Evolutionary conservation across 116 monocot species (phyloP).

Genomic region (Cymodocea nodosa): DNA sequence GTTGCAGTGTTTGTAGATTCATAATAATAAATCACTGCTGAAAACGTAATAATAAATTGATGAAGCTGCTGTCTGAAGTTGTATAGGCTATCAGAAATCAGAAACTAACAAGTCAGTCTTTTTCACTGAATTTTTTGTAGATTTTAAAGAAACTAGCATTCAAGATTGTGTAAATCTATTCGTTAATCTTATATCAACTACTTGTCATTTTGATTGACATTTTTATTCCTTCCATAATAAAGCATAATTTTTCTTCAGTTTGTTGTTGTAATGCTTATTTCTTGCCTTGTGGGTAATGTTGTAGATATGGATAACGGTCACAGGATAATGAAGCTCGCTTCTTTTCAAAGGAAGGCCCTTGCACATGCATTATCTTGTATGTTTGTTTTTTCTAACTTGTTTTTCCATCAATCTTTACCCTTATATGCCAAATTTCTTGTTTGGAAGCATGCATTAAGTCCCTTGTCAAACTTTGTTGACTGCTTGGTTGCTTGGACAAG

Average conservation of each 20-base stretch:
- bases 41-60: no score
- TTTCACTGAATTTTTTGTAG: no score
- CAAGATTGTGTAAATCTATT: no score
- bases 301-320: slow-evolving; percentile 16
- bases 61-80: no score
- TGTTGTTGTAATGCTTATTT: not conserved
- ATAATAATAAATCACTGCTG: no score
- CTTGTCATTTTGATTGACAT: no score
- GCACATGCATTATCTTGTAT: slow-evolving; percentile 84
- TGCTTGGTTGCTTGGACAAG: not conserved
- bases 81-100: not conserved
- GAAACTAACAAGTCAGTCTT: not conserved
- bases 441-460: not conserved
- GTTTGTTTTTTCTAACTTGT: slow-evolving; percentile 4
- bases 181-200: no score
- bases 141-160: no score
- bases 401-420: not conserved
- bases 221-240: no score
- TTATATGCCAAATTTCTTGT: not conserved
- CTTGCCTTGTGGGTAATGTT: slow-evolving; percentile 20
- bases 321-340: slow-evolving; percentile 61
- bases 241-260: no score
- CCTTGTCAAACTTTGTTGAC: not conserved
- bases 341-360: slow-evolving; percentile 84
- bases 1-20: no score